Conservation (phyloP, 2,329 filamentous ascomycete genomes). For the Botrytis fabae region DNA sequence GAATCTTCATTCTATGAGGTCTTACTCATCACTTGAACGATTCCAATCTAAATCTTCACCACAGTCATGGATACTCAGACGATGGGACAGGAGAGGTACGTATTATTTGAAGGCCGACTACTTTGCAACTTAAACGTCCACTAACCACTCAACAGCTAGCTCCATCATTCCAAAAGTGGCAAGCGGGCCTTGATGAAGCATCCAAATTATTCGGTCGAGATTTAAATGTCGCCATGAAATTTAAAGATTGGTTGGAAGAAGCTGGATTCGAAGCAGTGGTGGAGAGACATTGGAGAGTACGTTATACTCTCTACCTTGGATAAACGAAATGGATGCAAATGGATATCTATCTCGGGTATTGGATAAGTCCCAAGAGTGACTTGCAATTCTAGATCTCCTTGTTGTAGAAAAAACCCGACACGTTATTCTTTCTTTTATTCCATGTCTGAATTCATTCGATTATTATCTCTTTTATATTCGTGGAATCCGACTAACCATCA, state of each 20-base stretch:
- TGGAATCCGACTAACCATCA: background rate
- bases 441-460: background rate
- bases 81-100: slow-evolving; percentile 10
- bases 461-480: fast-evolving
- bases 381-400: background rate
- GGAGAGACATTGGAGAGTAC: slow-evolving; percentile 21
- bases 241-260: slow-evolving; percentile 38
- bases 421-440: background rate
- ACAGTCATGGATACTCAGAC: slow-evolving; percentile 14
- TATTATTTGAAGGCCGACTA: background rate
- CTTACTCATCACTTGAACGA: background rate
- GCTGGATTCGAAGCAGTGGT: slow-evolving; percentile 43
- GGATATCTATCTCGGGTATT: background rate
- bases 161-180: slow-evolving; percentile 30
- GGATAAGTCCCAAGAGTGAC: too few species aligned
- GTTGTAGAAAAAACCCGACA: too few species aligned
- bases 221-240: slow-evolving; percentile 28
- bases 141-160: slow-evolving; percentile 14
- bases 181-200: slow-evolving; percentile 28
- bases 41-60: background rate
- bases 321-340: background rate
- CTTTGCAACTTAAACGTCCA: background rate
- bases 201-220: slow-evolving; percentile 42
- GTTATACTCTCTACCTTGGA: background rate
- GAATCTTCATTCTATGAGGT: too few species aligned